Base-by-base conservation (phyloP, 73 alveolate species). In the Paramecium octaurelia region DNA sequence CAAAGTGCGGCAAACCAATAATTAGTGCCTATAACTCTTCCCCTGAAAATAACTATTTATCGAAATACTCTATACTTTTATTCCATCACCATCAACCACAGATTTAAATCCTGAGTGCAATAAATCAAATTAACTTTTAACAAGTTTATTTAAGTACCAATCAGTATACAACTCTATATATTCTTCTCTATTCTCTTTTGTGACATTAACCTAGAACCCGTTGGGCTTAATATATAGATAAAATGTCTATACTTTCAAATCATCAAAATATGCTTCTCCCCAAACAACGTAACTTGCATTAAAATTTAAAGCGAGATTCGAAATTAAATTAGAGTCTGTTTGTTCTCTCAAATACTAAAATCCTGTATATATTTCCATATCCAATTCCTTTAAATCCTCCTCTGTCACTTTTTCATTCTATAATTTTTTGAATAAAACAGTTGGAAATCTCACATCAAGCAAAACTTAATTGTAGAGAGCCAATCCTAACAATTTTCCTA, bases 401-500 rank as follows among this genome's bases (percentile, higher is more conserved):
- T 95, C 86, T 14, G 88, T 58, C 3, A 97, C 94, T 44, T 94
- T 86, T 9, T 77, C 92, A 9, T 96, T 97, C 40, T 97, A 92
- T 27, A 98, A 93, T 83, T 96, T 97, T 88, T 97, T 98, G 90
- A 97, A 98, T 68, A 95, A 94, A 14, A 96, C 98, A 88, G 95
- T 83, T 27, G 99, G 99, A 48, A 98, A 92, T 86, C 98, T 97
- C 5, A 98, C 92, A 94, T 98, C 99, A 40, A 98, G 92, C 5
- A 97, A 95, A 35, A 94, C 94, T 64, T 95, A 77, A 95, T 98
- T 98, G 94, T 95, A 97, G 50, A 97, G 96, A 11, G 99, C 99
- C 10, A 98, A 95, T 14, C 99, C 99, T 93, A 98, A 86, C 24
- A 98, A 93, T 16, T 93, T 93, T 20, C 99, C 99, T 6, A 98